Base-by-base conservation (phyloP, 768 basidiomycete species). In the Pholiota conissans region DNA sequence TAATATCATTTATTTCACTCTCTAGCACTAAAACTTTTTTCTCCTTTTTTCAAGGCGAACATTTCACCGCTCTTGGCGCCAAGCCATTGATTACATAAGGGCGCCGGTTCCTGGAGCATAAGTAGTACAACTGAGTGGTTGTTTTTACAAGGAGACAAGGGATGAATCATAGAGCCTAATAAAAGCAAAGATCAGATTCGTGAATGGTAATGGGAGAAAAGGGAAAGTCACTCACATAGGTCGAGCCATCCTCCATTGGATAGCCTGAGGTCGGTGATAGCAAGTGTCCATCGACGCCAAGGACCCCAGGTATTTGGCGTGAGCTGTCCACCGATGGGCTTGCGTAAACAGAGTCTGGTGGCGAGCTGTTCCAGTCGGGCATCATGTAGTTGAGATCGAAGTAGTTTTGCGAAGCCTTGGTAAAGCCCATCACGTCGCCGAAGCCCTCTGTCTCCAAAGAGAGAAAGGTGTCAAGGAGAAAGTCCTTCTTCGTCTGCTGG, bases 211-310 rank as follows among this genome's bases (percentile, higher is more conserved):
- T 28, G n/a, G 14, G 39, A 16, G 18, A 22, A 28, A 42, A 32
- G 39, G 42, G 35, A 30, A 39, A 58, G n/a, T n/a, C n/a, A 47
- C 64, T 64, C 56, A 70, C 67, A 58, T 68, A 68, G 55, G 58
- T 60, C 16, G 61, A 42, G 47, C 58, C 55, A 49, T 66, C 62
- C 18, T 45, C 50, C 49, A 57, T 37, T 35, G 62, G 40, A 45
- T 61, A 61, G 49, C 56, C 59, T 20, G 62, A 40, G 27, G 57
- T 45, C 14, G n/a, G n/a, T n/a, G n/a, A n/a, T n/a, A n/a, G n/a
- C n/a, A n/a, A n/a, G n/a, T n/a, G n/a, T n/a, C n/a, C n/a, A n/a
- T n/a, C n/a, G n/a, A 47, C 50, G 47, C 24, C 37, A 45, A 64
- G 55, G n/a, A 61, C 59, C 18, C 55, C 57, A 24, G 61, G 45